Evolutionary conservation across 768 basidiomycete species (phyloP).

Genomic region (Pleurotus citrinopileatus): DNA sequence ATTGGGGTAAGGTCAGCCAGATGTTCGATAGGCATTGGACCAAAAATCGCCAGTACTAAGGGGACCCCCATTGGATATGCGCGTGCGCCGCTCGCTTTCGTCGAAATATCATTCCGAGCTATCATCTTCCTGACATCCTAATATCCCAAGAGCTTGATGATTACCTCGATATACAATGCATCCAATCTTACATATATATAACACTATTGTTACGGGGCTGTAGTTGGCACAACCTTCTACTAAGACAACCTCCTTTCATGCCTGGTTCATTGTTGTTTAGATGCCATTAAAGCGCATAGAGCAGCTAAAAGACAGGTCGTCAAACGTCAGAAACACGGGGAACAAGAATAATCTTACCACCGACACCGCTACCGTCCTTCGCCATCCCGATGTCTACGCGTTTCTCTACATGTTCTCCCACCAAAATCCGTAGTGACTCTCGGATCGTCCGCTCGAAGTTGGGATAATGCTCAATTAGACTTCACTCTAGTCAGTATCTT

Average conservation of each 20-base stretch:
- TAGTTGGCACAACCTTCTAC: not conserved
- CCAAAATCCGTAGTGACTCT: slow-evolving; percentile 66
- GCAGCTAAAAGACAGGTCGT: slow-evolving; percentile 54
- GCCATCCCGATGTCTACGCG: slow-evolving; percentile 86
- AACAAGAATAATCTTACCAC: slow-evolving; percentile 59
- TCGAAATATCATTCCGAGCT: not conserved
- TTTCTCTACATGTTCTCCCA: slow-evolving; percentile 80
- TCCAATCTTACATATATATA: slow-evolving; percentile 10
- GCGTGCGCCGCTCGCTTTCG: not conserved
- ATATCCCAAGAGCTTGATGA: not conserved
- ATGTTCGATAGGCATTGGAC: slow-evolving; percentile 24
- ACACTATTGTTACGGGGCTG: not conserved
- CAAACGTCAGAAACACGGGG: slow-evolving; percentile 10
- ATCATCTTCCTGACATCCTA: not conserved
- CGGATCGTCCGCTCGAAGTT: slow-evolving; percentile 75
- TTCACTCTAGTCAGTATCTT: slow-evolving; percentile 24
- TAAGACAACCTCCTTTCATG: slow-evolving; percentile 1
- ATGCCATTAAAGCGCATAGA: slow-evolving; percentile 62
- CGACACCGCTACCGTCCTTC: slow-evolving; percentile 96
- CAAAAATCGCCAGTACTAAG: not conserved
- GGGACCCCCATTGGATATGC: not conserved
- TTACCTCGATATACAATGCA: slow-evolving; percentile 1
- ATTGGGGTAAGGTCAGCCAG: slow-evolving; percentile 66
- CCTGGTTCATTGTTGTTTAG: not conserved
- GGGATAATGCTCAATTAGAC: slow-evolving; percentile 91